Base-by-base conservation (phyloP, 1,139 yeast genomes). In the Saccharomyces hybrid region DNA sequence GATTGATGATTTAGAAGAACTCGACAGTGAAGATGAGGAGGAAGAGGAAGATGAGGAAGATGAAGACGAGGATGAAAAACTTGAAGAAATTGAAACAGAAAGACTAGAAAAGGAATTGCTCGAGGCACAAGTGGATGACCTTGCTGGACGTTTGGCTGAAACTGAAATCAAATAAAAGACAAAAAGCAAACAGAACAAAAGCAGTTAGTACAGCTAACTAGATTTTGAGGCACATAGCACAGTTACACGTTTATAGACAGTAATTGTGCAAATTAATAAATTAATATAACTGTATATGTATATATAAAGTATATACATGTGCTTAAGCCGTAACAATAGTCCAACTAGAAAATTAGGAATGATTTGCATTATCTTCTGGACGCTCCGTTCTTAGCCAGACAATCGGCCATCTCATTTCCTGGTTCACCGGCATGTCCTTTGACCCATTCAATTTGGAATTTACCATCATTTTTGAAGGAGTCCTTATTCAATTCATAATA, bases 1-100 rank as follows among this genome's bases (percentile, higher is more conserved):
- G 69, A 72, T 93, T 32, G 98, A 93, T 64, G 99, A 93, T 64
- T 80, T 95, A 75, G 99, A 93, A 73, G 97, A 89, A 69, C 78
- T 83, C 51, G 90, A 88, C 61, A 84, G 88, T 58, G 97, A 88
- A 26, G 96, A 86, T 55, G 95, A 87, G 58, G 93, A 84, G 31
- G 88, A 82, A 8, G 88, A 79, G 2, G 86, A 81, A 4, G 86
- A 80, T 12, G 86, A 80, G 4, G 90, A 82, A 12, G 87, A 81
- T 4, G 86, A 78, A 21, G 82, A 75, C 14, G 84, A 75, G 41
- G 84, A 79, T 52, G 80, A 75, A 48, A 78, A 74, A 56, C 78
- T 76, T 55, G 78, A 75, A 51, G 82, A 80, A 52, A 78, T 78
- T 56, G 82, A 81, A 61, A 76, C 81, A 63, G 79, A 75, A 54